phyloP scores from a whole-genome alignment of 2,329 filamentous ascomycete genomes.

The Claviceps lovelessii region DNA sequence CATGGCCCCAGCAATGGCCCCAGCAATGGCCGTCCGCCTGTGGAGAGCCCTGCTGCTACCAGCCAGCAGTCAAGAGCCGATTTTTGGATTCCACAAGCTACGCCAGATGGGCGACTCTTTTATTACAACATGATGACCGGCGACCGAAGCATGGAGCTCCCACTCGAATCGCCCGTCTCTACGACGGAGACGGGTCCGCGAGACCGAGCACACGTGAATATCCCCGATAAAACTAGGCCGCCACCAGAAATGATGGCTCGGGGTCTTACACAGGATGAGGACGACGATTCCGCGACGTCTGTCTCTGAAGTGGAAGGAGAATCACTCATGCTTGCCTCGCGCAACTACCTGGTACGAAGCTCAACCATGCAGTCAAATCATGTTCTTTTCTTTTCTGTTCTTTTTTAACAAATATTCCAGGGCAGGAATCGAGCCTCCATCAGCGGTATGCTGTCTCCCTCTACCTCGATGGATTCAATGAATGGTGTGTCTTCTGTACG shows the following conservation, averaged over 20 bases:
- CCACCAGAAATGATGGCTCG: constrained; percentile 84
- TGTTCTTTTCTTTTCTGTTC: background rate
- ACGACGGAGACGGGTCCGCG: constrained; percentile 70
- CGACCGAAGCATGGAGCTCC: constrained; percentile 86
- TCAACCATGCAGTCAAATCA: background rate
- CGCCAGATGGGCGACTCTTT: constrained; percentile 79
- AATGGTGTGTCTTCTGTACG: constrained; percentile 50
- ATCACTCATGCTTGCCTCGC: constrained; percentile 50
- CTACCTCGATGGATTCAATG: constrained; percentile 83
- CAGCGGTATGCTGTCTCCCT: constrained; percentile 62
- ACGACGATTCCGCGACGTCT: constrained; percentile 75
- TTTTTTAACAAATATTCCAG: constrained; percentile 16
- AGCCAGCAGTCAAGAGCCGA: constrained; percentile 70
- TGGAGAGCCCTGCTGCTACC: constrained; percentile 46
- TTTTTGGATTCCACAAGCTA: constrained; percentile 98
- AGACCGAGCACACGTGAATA: constrained; percentile 74
- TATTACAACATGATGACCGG: constrained; percentile 98
- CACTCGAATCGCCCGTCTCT: constrained; percentile 76
- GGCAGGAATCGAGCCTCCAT: constrained; percentile 52
- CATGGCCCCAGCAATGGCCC: constrained; percentile 16
- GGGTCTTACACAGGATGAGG: constrained; percentile 68
- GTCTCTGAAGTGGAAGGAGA: constrained; percentile 74
- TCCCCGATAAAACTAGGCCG: constrained; percentile 79
- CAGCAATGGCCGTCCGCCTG: constrained; percentile 38
- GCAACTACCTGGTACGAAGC: constrained; percentile 49